Percentiles rank a stretch among this genome's conserved stretches.
Conservation (phyloP, 768 basidiomycete genomes). For the Leccinellum rugosiceps region DNA sequence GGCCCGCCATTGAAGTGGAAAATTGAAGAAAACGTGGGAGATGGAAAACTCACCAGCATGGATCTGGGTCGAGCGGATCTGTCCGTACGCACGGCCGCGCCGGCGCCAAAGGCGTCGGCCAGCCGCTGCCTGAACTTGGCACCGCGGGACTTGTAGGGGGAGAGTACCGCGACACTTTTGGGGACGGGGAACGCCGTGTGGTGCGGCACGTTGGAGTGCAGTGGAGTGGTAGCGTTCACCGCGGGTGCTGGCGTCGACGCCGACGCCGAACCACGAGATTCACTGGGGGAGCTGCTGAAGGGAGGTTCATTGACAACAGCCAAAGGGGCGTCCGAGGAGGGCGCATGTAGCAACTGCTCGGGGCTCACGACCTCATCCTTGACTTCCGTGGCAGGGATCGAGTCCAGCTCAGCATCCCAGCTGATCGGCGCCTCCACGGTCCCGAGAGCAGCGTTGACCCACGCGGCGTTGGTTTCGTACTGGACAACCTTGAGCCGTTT, state of each 20-base stretch:
- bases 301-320: not conserved
- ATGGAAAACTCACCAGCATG: not conserved
- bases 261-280: not conserved
- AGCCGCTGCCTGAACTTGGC: slow-evolving; percentile 21
- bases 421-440: slow-evolving; percentile 19
- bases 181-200: not conserved
- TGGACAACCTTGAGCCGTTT: slow-evolving; percentile 20
- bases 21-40: too few species aligned
- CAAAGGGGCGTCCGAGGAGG: not conserved
- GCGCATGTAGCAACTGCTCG: not conserved
- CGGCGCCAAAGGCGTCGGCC: slow-evolving; percentile 17
- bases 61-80: slow-evolving; percentile 18
- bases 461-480: slow-evolving; percentile 18
- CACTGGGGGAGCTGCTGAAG: not conserved
- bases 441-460: slow-evolving; percentile 24
- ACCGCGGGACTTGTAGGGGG: slow-evolving; percentile 18
- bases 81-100: slow-evolving; percentile 22
- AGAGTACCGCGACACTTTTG: not conserved
- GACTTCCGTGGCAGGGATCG: not conserved
- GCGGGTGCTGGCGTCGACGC: not conserved
- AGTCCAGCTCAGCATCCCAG: slow-evolving; percentile 16
- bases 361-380: not conserved
- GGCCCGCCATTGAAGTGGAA: not conserved
- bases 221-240: not conserved
- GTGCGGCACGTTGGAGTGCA: not conserved